Base-by-base conservation (phyloP, 2,329 filamentous ascomycete genomes). In the Epichloe sp. region DNA sequence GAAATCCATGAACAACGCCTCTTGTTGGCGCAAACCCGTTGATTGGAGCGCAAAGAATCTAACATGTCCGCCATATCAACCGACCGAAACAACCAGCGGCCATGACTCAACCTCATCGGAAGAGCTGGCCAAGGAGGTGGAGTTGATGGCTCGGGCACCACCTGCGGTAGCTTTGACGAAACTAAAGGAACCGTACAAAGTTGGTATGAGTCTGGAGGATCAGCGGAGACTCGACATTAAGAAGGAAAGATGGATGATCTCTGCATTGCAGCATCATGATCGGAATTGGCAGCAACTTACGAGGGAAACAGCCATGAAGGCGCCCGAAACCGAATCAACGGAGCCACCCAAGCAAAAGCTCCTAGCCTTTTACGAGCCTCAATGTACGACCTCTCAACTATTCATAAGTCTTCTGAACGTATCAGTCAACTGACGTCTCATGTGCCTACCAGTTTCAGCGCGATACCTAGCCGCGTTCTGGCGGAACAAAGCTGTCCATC, bases 201-300 rank as follows among this genome's bases (percentile, higher is more conserved):
- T 41, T 17, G 34, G 10, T 12, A 12, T 45, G 17, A 43, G 26
- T 8, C n/a, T 44, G 1, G 52, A 53, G 5, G 42, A 50, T n/a
- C 41, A 44, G 11, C 17, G 23, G 8, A 34, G 44, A 37, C 47
- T 54, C 65, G 76, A 41, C 11, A 44, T 49, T 11, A 51, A 59
- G 31, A 53, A 53, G 11, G 53, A 50, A 40, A 55, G 55, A 23
- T 83, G 79, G 79, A 75, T 88, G 67, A 68, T 83, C 36, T 80
- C 75, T 31, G 73, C 73, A 1, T 65, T 85, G 49, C 71, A 73
- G 54, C 69, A 67, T 55, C 68, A 72, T 58, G 71, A 70, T 38
- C 69, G 70, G 35, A 35, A 43, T 5, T 12, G 36, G 21, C 43
- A 49, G 17, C 38, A 49, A 11, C 26, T 19, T 7, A 19, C 15